These are phyloP conservation scores for Aspergillus haitiensis DNA, from an alignment of 495 filamentous ascomycete genomes.

Conservation along the genomic window DNA sequence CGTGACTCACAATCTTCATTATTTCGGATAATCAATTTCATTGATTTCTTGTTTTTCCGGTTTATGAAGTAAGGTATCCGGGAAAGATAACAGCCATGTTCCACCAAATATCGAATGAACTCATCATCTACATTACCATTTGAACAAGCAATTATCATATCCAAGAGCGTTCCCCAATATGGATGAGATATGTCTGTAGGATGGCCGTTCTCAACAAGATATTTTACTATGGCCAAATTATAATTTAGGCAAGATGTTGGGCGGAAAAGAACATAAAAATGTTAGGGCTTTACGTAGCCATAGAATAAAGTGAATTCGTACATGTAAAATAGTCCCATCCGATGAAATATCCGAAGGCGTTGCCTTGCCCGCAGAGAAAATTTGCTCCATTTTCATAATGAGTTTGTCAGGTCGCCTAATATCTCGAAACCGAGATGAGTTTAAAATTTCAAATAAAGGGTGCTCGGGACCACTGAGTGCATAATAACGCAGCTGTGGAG, in stretches of 20 bases:
- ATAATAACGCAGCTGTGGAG: background rate
- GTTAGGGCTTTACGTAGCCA: background rate
- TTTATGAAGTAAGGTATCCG: background rate
- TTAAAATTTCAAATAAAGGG: background rate
- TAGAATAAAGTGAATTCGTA: background rate
- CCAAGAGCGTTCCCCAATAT: background rate
- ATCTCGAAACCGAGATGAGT: background rate
- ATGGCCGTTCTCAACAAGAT: background rate
- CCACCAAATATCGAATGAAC: background rate
- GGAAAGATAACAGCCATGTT: background rate
- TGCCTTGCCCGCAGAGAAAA: conserved; percentile 1
- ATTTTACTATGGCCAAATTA: too few species aligned
- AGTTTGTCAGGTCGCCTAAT: background rate
- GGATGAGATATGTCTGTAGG: background rate
- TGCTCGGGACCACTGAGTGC: background rate
- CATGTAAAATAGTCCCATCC: background rate
- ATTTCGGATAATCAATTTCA: background rate
- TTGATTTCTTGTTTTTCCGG: background rate
- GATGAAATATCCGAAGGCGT: background rate
- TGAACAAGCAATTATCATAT: background rate
- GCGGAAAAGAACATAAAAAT: background rate
- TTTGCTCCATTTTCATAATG: background rate
- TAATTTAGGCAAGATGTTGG: too few species aligned
- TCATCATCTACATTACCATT: background rate
- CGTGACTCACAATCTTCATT: background rate